phyloP scores from a whole-genome alignment of 257 asterid genomes.

The Ajuga chamaepitys region DNA sequence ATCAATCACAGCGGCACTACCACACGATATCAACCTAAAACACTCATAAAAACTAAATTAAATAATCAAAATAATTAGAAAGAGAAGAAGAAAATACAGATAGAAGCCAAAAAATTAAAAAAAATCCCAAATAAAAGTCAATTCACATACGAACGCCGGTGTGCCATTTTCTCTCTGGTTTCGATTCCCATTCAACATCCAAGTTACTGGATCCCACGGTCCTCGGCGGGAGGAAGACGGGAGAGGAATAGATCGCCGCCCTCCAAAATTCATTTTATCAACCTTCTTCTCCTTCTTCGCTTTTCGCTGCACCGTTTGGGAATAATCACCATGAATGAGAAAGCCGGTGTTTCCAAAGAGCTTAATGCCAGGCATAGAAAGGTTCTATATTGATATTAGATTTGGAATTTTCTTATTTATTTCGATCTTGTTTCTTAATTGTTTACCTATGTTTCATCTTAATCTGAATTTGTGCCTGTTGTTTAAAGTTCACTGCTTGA shows the following conservation, averaged over 20 bases:
- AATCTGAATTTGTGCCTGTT: slow-evolving; percentile 10
- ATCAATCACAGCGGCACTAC: not conserved
- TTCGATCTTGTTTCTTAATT: slow-evolving; percentile 2
- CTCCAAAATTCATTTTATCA: slow-evolving; percentile 2
- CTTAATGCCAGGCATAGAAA: slow-evolving; percentile 90
- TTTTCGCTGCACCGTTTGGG: slow-evolving; percentile 12
- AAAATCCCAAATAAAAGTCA: slow-evolving; percentile 9
- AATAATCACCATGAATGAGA: slow-evolving; percentile 67
- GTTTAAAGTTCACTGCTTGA: not conserved
- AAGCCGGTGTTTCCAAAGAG: slow-evolving; percentile 94
- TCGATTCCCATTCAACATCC: slow-evolving; percentile 8
- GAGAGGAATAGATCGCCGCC: slow-evolving; percentile 23
- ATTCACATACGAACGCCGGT: slow-evolving; percentile 13
- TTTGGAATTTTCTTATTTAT: not conserved
- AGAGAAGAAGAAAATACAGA: not conserved
- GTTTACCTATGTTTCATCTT: slow-evolving; percentile 6
- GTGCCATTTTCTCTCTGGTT: slow-evolving; percentile 21
- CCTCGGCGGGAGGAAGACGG: slow-evolving; percentile 26
- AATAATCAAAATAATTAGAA: not conserved
- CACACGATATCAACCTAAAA: slow-evolving; percentile 6
- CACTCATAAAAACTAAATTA: not conserved
- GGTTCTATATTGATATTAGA: slow-evolving; percentile 32
- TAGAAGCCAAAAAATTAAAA: not conserved
- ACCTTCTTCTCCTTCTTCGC: slow-evolving; percentile 18
- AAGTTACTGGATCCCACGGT: slow-evolving; percentile 27